These are phyloP conservation scores for Rhodotorula mucilaginosa DNA, from an alignment of 1,284 basidiomycete species.

Conservation along the genomic window DNA sequence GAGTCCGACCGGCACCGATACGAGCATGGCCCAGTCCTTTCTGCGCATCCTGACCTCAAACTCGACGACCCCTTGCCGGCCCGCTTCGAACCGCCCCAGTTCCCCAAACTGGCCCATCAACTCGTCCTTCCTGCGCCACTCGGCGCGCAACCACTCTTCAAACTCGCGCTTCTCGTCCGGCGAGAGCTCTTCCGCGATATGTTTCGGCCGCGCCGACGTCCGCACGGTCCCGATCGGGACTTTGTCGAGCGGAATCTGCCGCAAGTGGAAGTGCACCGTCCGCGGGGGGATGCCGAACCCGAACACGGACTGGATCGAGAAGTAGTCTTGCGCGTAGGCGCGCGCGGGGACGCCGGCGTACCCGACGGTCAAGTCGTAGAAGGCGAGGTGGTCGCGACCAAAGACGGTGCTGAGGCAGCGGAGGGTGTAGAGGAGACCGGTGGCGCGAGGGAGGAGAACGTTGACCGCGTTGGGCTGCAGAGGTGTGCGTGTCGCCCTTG, in stretches of 20 bases:
- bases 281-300: conserved; percentile 79
- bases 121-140: conserved; percentile 82
- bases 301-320: conserved; percentile 86
- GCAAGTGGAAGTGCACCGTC: conserved; percentile 77
- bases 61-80: not conserved
- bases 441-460: conserved; percentile 80
- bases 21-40: conserved; percentile 2
- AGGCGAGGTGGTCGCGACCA: conserved; percentile 55
- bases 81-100: conserved; percentile 44
- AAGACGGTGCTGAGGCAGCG: conserved; percentile 75
- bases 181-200: conserved; percentile 56
- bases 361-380: conserved; percentile 41
- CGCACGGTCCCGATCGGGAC: conserved; percentile 26
- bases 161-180: conserved; percentile 68
- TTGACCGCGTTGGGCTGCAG: conserved; percentile 72
- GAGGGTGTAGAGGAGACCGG: conserved; percentile 80
- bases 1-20: not conserved
- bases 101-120: conserved; percentile 63
- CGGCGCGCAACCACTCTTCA: conserved; percentile 73
- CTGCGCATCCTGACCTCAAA: conserved; percentile 2
- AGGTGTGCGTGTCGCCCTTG: not conserved
- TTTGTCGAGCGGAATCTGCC: conserved; percentile 62
- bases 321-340: conserved; percentile 77
- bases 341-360: conserved; percentile 60
- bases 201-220: not conserved